Evolutionary conservation across 345 rosid genomes (phyloP).

Genomic region (Odontarrhena argentea): DNA sequence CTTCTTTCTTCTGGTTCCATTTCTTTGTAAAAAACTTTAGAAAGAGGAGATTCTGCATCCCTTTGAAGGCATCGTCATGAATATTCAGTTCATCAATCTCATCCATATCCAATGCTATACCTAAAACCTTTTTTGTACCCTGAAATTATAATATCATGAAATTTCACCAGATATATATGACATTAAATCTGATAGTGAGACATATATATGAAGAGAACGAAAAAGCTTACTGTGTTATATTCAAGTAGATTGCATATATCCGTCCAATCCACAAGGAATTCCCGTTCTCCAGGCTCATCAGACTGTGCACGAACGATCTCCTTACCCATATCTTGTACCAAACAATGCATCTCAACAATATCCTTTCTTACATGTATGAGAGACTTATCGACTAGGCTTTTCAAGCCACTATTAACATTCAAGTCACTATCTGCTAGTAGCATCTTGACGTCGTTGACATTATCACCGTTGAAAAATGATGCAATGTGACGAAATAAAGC

Average conservation of each 20-base stretch:
- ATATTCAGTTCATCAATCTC: neutral
- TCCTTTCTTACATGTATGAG: neutral
- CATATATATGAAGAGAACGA: no score
- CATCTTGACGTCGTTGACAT: neutral
- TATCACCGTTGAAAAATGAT: slow-evolving; percentile 26
- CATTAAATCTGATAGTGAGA: no score
- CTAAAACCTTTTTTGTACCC: slow-evolving; percentile 30
- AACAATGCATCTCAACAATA: slow-evolving; percentile 30
- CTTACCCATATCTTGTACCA: slow-evolving; percentile 34
- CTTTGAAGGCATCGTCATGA: neutral
- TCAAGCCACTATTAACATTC: neutral
- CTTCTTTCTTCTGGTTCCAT: no score
- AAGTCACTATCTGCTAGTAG: slow-evolving; percentile 4
- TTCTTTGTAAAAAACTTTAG: slow-evolving; percentile 12
- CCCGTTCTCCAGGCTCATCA: slow-evolving; percentile 7
- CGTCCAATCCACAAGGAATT: slow-evolving; percentile 20
- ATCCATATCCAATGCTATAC: neutral
- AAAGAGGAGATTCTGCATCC: slow-evolving; percentile 26
- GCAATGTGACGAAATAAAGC: slow-evolving; percentile 43
- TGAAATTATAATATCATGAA: neutral
- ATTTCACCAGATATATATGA: no score
- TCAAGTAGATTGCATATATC: slow-evolving; percentile 24
- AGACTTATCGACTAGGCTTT: slow-evolving; percentile 25
- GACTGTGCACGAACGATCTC: slow-evolving; percentile 22
- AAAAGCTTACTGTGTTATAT: neutral